Evolutionary conservation across 2,329 filamentous ascomycete genomes (phyloP).

Genomic region (Penicillium sp.): DNA sequence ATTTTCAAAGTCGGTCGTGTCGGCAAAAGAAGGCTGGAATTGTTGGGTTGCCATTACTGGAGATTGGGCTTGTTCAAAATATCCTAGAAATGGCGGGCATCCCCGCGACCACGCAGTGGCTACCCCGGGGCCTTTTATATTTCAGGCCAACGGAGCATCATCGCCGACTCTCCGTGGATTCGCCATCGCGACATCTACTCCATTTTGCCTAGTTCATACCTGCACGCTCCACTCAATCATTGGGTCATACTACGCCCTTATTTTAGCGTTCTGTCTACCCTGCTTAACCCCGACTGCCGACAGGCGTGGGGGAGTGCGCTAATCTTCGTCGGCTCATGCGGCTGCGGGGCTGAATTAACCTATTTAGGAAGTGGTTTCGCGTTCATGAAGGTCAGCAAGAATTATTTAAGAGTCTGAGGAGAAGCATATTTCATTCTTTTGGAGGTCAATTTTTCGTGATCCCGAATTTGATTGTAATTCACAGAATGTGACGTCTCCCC

Average conservation of each 20-base stretch:
- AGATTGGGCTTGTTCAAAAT: background rate
- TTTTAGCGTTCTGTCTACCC: background rate
- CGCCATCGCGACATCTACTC: conserved; percentile 8
- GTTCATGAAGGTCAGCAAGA: background rate
- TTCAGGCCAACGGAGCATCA: background rate
- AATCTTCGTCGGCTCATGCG: background rate
- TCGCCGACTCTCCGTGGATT: background rate
- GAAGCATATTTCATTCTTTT: background rate
- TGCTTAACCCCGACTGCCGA: background rate
- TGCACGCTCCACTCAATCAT: background rate
- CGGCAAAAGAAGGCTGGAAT: conserved; percentile 9
- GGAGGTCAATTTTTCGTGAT: background rate
- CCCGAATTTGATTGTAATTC: background rate
- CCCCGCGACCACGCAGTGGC: no score
- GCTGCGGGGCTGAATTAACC: background rate
- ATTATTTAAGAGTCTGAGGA: background rate
- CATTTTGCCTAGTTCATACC: conserved; percentile 8
- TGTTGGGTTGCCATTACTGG: background rate
- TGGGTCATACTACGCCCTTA: background rate
- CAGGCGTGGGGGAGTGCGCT: background rate
- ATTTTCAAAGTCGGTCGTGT: conserved; percentile 10
- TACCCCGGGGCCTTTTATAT: background rate
- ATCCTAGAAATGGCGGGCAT: background rate
- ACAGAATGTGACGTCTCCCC: no score
- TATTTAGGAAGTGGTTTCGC: conserved; percentile 3